These are phyloP conservation scores for Cucurbita maxima DNA, from an alignment of 306 rosid species.

Conservation along the genomic window DNA sequence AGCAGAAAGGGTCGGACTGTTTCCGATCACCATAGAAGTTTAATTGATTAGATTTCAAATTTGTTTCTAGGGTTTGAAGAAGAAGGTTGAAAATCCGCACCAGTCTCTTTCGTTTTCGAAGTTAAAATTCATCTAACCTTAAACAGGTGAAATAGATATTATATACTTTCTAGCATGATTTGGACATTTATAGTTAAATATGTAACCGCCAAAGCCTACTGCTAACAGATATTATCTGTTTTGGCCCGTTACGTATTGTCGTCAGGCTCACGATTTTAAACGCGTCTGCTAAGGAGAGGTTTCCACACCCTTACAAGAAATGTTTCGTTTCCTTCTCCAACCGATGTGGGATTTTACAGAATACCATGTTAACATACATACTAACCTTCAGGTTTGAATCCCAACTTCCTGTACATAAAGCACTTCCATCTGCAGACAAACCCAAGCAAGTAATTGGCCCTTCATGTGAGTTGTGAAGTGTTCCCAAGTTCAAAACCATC, in stretches of 20 bases:
- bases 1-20: neutral
- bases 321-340: too few relatives aligned
- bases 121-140: neutral
- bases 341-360: too few relatives aligned
- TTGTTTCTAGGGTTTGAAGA: too few relatives aligned
- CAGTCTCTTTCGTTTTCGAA: too few relatives aligned
- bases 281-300: neutral
- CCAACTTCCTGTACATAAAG: slow-evolving; percentile 96
- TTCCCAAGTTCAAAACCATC: slow-evolving; percentile 88
- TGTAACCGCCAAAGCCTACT: too few relatives aligned
- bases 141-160: neutral
- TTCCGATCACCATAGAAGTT: neutral
- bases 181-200: neutral
- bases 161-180: neutral
- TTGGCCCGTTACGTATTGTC: too few relatives aligned
- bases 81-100: too few relatives aligned
- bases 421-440: slow-evolving; percentile 98
- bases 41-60: too few relatives aligned
- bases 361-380: slow-evolving; percentile 2
- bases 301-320: neutral
- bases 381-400: slow-evolving; percentile 92
- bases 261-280: too few relatives aligned
- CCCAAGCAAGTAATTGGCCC: slow-evolving; percentile 75
- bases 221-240: too few relatives aligned
- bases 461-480: slow-evolving; percentile 77